Evolutionary conservation across 192 early-diverging fungal species (phyloP).

Genomic region (Podila epigama): DNA sequence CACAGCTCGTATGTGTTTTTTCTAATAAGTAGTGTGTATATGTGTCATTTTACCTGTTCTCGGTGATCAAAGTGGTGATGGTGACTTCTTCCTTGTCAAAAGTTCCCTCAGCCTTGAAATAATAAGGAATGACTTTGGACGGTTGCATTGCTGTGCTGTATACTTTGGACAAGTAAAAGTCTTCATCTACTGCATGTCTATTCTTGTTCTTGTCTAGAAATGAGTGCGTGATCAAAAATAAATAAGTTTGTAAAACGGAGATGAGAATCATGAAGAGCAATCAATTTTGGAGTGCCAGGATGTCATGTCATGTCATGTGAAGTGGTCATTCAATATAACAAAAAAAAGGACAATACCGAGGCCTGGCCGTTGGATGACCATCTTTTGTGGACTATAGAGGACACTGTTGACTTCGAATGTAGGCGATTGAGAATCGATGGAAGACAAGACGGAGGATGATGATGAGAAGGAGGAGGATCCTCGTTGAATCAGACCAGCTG

Average conservation of each 20-base stretch:
- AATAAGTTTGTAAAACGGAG: too few species aligned
- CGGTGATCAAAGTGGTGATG: conserved; percentile 64
- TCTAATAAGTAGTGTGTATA: not conserved
- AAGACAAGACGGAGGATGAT: too few species aligned
- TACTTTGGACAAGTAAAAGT: conserved; percentile 63
- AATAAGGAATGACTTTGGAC: conserved; percentile 68
- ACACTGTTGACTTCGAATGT: conserved; percentile 40
- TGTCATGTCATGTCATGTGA: too few species aligned
- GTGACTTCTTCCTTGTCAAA: conserved; percentile 65
- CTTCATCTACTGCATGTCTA: conserved; percentile 47
- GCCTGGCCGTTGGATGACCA: conserved; percentile 15
- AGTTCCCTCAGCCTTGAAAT: conserved; percentile 55
- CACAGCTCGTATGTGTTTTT: not conserved
- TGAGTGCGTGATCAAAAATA: too few species aligned
- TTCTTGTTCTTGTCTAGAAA: not conserved
- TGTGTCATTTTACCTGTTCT: conserved; percentile 53
- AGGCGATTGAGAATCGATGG: conserved; percentile 31
- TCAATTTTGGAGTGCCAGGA: too few species aligned
- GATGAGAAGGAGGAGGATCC: conserved; percentile 14
- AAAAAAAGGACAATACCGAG: too few species aligned
- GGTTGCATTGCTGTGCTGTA: conserved; percentile 67
- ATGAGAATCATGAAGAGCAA: not conserved
- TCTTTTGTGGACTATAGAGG: conserved; percentile 34
- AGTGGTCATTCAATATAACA: not conserved
- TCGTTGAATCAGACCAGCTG: conserved; percentile 49